Conservation (phyloP, 192 early-diverging fungal species). For the Coemansia javaensis region DNA sequence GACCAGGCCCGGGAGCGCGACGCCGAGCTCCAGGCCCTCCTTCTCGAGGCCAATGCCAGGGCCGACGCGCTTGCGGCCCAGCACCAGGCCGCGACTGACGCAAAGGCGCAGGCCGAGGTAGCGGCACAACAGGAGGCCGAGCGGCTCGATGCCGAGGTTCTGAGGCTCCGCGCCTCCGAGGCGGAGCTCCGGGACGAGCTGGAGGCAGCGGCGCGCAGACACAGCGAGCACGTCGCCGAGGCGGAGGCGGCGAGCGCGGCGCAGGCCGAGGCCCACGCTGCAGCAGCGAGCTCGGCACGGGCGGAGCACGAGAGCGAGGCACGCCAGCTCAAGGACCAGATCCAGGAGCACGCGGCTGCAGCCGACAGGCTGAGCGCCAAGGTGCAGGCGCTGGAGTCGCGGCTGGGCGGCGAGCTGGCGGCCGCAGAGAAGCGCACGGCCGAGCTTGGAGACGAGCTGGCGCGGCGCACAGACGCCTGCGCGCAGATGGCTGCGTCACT, state of each 20-base stretch:
- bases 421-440: no score
- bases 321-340: constrained; percentile 5
- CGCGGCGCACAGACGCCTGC: no score
- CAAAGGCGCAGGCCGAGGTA: neutral
- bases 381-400: neutral
- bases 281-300: neutral
- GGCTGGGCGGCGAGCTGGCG: no score
- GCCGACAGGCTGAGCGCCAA: constrained; percentile 2
- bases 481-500: no score
- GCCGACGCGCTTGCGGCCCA: neutral
- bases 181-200: neutral
- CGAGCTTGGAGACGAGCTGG: no score
- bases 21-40: neutral
- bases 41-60: neutral
- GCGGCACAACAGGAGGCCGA: neutral
- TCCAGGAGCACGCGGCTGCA: neutral
- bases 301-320: constrained; percentile 1
- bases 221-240: neutral
- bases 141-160: constrained; percentile 2
- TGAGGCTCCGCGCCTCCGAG: neutral
- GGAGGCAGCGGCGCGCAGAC: neutral
- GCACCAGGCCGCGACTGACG: neutral
- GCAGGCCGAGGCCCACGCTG: neutral
- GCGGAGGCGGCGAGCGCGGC: neutral
- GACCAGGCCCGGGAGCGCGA: neutral